Base-by-base conservation (phyloP, 345 rosid species). In the Theobroma cacao region DNA sequence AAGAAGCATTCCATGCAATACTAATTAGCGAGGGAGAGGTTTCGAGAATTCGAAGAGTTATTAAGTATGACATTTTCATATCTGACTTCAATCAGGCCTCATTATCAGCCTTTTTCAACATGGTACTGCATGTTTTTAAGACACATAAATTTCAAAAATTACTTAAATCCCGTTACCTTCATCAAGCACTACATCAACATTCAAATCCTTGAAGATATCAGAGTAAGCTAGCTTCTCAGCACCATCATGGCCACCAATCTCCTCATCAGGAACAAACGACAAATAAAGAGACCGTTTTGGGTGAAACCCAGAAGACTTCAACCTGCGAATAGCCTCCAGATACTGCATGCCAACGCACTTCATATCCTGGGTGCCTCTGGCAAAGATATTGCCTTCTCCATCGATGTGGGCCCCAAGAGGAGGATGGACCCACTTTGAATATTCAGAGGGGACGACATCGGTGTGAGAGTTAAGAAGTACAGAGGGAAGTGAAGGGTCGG, bases 351-450 rank as follows among this genome's bases (percentile, higher is more conserved):
- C 97, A 24, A 96, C 97, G 78, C 99, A 96, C 90, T 96, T 96
- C 98, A 96, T 96, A 83, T 96, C 99, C 90, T 94, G 99, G 0
- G 98, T 91, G 40, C 99, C 99, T 79, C 99, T 83, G 52, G 95
- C 99, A 28, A 78, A 94, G 74, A 96, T 91, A 61, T 89, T 72
- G 2, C 97, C 99, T 0, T 20, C n/a, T 17, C 83, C 87, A 84
- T 94, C 99, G 76, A 94, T 34, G 85, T 90, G 92, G 77, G 97
- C 98, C 1, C 67, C 83, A 78, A 96, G 90, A 0, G 97, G 97
- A 43, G 81, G 93, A 80, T 92, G 91, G 53, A 30, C 58, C 99
- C 99, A 96, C 87, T 96, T 96, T 62, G 84, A 80, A 6, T 78
- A 79, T 85, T 96, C 99, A 10, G 84, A 89, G 1, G 99, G 97